These are phyloP conservation scores for Sphaerulina musiva DNA, from an alignment of 2,329 filamentous ascomycete genomes.

Conservation along the genomic window DNA sequence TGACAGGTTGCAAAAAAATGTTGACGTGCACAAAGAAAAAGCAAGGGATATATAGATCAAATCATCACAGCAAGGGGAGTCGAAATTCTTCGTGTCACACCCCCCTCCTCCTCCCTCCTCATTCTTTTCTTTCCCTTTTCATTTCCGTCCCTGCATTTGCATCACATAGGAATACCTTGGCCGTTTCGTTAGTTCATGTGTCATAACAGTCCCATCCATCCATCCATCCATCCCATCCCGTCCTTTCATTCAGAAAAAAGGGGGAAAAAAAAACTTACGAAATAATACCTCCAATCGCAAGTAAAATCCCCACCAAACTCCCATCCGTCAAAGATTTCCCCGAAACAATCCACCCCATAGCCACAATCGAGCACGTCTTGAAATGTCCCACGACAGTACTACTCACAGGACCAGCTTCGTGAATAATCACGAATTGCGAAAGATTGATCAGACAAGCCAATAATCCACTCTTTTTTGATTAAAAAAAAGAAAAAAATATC, in stretches of 20 bases:
- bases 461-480: too few species aligned
- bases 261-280: conserved; percentile 24
- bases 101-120: too few species aligned
- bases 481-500: too few species aligned
- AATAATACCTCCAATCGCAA: conserved; percentile 32
- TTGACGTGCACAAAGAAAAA: background rate
- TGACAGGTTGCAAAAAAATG: background rate
- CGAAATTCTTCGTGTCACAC: too few species aligned
- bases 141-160: conserved; percentile 15
- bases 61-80: too few species aligned
- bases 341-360: conserved; percentile 30
- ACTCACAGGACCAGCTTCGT: conserved; percentile 30
- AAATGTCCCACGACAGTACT: conserved; percentile 34
- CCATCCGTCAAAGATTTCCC: conserved; percentile 24
- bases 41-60: conserved; percentile 5
- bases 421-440: conserved; percentile 33
- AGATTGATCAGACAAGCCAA: conserved; percentile 59
- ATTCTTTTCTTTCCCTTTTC: background rate
- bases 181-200: conserved; percentile 3
- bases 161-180: conserved; percentile 20
- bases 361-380: conserved; percentile 33
- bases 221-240: too few species aligned
- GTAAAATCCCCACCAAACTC: conserved; percentile 27
- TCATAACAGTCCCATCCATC: background rate
- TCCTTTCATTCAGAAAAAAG: too few species aligned